These are phyloP conservation scores for Raffaelea ambrosiae DNA, from an alignment of 2,329 filamentous ascomycete genomes.

Conservation along the genomic window DNA sequence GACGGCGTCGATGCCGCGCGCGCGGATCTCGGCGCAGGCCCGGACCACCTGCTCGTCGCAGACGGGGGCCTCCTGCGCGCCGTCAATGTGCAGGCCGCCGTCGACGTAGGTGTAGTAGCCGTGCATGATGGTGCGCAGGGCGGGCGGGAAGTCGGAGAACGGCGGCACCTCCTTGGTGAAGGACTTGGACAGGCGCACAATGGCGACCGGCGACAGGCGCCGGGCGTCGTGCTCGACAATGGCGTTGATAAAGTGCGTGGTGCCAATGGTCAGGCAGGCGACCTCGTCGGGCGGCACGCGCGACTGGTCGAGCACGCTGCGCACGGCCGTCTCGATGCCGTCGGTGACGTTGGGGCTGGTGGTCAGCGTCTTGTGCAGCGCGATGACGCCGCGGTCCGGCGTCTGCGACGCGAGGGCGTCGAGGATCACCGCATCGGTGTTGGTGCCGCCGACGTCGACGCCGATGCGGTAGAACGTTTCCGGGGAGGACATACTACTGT, in stretches of 20 bases:
- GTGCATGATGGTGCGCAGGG: conserved; percentile 30
- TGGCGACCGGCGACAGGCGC: conserved; percentile 19
- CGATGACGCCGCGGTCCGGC: conserved; percentile 16
- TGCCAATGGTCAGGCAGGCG: conserved; percentile 13
- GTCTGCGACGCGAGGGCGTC: conserved; percentile 30
- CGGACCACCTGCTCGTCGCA: conserved; percentile 28
- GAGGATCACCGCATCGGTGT: conserved; percentile 43
- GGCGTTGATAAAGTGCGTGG: conserved; percentile 17
- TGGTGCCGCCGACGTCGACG: no score
- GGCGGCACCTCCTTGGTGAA: conserved; percentile 30
- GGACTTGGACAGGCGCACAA: conserved; percentile 21
- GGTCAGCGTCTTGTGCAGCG: conserved; percentile 11
- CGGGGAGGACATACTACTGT: no score
- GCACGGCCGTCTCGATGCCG: conserved; percentile 13
- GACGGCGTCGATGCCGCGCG: conserved; percentile 27
- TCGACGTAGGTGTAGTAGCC: conserved; percentile 38
- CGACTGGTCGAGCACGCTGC: conserved; percentile 6
- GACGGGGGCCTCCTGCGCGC: conserved; percentile 34
- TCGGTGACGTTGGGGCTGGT: conserved; percentile 7
- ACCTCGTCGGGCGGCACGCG: conserved; percentile 3
- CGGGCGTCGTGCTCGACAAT: conserved; percentile 15
- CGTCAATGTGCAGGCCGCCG: conserved; percentile 45
- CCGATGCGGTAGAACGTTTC: no score
- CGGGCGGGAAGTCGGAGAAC: conserved; percentile 28
- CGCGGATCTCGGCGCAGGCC: conserved; percentile 13